Conservation (phyloP, 2,329 filamentous ascomycete species). For the Dothistroma pini region DNA sequence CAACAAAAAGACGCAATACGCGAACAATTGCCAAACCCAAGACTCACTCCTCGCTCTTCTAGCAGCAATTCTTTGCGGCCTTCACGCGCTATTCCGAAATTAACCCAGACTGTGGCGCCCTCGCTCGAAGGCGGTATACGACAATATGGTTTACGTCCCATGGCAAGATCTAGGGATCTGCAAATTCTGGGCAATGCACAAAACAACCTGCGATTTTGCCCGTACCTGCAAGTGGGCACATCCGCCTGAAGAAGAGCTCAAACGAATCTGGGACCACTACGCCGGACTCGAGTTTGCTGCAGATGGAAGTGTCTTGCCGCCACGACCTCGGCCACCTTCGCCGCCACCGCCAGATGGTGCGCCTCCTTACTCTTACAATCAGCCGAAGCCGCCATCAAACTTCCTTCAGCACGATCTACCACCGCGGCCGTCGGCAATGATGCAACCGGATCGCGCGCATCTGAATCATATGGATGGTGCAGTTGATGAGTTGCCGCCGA, state of each 20-base stretch:
- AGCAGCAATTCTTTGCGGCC: neutral
- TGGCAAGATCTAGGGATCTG: slow-evolving; percentile 28
- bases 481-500: neutral
- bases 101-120: neutral
- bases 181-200: slow-evolving; percentile 20
- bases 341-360: neutral
- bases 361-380: neutral
- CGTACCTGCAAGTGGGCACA: slow-evolving; percentile 19
- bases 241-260: slow-evolving; percentile 16
- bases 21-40: neutral
- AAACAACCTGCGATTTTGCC: slow-evolving; percentile 10
- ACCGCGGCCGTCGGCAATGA: neutral
- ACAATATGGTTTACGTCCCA: slow-evolving; percentile 23
- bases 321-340: neutral
- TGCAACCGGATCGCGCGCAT: neutral
- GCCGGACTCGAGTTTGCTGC: neutral
- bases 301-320: neutral
- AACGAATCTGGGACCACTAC: slow-evolving; percentile 19
- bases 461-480: neutral
- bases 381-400: neutral
- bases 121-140: neutral
- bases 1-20: neutral
- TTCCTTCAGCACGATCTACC: neutral
- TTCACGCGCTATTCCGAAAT: neutral
- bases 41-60: neutral